Percentiles rank a stretch among this genome's conserved stretches.
Conservation (phyloP, 169 alveolate genomes). For the Cryptosporidium ryanae region DNA sequence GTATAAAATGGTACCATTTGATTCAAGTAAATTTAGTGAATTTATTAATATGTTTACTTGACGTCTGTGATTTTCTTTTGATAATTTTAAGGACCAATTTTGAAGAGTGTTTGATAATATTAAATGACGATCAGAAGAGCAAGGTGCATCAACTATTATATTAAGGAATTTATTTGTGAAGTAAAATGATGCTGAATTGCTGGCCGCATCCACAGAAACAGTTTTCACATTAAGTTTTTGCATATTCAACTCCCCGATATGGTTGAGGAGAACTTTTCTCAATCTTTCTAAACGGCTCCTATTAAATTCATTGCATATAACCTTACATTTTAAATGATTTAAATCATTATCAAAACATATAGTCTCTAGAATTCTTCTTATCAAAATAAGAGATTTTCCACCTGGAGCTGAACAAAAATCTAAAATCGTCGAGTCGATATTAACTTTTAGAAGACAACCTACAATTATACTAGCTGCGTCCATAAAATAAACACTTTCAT, state of each 20-base stretch:
- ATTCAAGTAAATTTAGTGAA: constrained; percentile 77
- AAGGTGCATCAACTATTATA: constrained; percentile 85
- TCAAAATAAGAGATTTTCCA: constrained; percentile 83
- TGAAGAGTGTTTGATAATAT: constrained; percentile 32
- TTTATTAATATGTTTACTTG: constrained; percentile 78
- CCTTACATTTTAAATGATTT: constrained; percentile 67
- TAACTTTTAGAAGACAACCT: constrained; percentile 6
- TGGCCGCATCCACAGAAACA: constrained; percentile 33
- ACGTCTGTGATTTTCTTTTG: constrained; percentile 79
- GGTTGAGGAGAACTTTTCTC: constrained; percentile 73
- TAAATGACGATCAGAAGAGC: constrained; percentile 81
- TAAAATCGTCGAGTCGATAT: constrained; percentile 80
- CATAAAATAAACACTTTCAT: constrained; percentile 56
- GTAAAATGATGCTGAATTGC: not conserved
- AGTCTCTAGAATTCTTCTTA: constrained; percentile 75
- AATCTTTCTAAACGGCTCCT: constrained; percentile 77
- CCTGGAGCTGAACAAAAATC: constrained; percentile 91
- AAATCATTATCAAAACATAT: constrained; percentile 48
- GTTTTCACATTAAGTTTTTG: constrained; percentile 12
- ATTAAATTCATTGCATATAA: constrained; percentile 81
- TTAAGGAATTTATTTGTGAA: constrained; percentile 17
- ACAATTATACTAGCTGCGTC: constrained; percentile 67
- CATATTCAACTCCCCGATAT: constrained; percentile 29
- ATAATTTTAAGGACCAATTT: constrained; percentile 76
- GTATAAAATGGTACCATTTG: constrained; percentile 81